phyloP scores from a whole-genome alignment of 371 early-diverging fungal species.

The Mortierella sp. region DNA sequence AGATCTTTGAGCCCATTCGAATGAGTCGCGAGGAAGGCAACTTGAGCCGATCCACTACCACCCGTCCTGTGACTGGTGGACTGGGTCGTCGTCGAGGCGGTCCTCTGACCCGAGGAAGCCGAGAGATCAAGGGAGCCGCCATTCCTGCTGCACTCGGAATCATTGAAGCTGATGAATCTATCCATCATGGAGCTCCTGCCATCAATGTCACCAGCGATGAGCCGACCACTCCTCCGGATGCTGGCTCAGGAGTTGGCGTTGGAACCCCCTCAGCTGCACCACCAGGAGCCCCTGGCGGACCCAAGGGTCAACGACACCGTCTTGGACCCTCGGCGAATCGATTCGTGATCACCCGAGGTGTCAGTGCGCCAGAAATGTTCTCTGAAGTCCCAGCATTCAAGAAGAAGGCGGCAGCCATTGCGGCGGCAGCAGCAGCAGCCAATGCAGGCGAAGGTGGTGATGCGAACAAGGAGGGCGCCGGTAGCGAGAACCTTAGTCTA shows the following conservation, averaged over 20 bases:
- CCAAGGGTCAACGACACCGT: conserved; percentile 26
- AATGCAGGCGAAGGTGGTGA: neutral
- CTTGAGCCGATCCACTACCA: conserved; percentile 38
- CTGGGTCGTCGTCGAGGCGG: conserved; percentile 18
- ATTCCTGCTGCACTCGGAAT: too few species aligned
- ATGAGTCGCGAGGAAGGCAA: conserved; percentile 51
- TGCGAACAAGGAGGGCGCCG: too few species aligned
- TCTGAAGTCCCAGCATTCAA: conserved; percentile 23
- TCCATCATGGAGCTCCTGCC: conserved; percentile 19
- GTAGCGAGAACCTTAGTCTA: conserved; percentile 22
- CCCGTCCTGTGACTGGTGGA: conserved; percentile 22
- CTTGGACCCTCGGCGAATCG: conserved; percentile 21
- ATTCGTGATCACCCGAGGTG: conserved; percentile 33
- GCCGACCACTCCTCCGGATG: conserved; percentile 4
- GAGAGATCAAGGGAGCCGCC: conserved; percentile 19
- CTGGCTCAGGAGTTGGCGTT: conserved; percentile 39
- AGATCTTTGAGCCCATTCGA: conserved; percentile 48
- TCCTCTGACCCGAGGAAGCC: conserved; percentile 20
- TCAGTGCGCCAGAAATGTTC: conserved; percentile 53
- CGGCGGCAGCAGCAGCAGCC: conserved; percentile 4
- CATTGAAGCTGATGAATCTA: too few species aligned
- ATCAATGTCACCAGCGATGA: conserved; percentile 27
- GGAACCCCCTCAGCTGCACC: conserved; percentile 25
- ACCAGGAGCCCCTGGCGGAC: conserved; percentile 2
- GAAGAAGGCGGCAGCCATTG: conserved; percentile 30